phyloP scores from a whole-genome alignment of 352 stramenopile genomes.

The Phytopythium sindhum region DNA sequence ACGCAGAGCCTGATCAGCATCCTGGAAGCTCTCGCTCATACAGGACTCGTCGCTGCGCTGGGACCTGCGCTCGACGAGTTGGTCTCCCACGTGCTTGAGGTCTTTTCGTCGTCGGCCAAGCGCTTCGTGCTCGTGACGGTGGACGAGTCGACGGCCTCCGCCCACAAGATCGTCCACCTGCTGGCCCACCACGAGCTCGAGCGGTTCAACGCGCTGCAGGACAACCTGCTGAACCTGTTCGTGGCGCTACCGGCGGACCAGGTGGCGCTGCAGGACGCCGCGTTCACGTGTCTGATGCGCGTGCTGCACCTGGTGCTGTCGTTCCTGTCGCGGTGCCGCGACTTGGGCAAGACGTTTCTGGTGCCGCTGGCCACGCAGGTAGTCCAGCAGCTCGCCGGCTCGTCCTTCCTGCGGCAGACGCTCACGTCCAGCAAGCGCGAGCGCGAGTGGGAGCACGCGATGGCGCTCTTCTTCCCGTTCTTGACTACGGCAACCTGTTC shows the following conservation, averaged over 20 bases:
- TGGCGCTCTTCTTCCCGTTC: conserved; percentile 40
- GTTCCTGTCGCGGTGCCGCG: conserved; percentile 44
- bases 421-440: conserved; percentile 43
- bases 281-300: conserved; percentile 59
- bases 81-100: conserved; percentile 19
- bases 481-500: background rate
- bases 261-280: conserved; percentile 18
- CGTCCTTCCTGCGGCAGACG: conserved; percentile 61
- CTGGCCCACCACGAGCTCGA: conserved; percentile 41
- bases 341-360: conserved; percentile 30
- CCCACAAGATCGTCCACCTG: conserved; percentile 7
- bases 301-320: conserved; percentile 60
- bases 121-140: conserved; percentile 38
- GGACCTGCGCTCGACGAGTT: conserved; percentile 26
- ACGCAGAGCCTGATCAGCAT: conserved; percentile 43
- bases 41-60: conserved; percentile 23
- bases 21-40: conserved; percentile 46
- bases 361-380: conserved; percentile 37
- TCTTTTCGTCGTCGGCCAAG: conserved; percentile 39
- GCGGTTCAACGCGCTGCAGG: conserved; percentile 52
- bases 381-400: conserved; percentile 47
- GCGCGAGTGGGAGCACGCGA: conserved; percentile 39
- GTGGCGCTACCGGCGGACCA: conserved; percentile 36
- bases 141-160: conserved; percentile 12
- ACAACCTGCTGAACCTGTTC: conserved; percentile 68